Percentiles rank a stretch among this genome's conserved stretches.
phyloP scores from a whole-genome alignment of 2,329 filamentous ascomycete species.

The Trichoderma sp. region DNA sequence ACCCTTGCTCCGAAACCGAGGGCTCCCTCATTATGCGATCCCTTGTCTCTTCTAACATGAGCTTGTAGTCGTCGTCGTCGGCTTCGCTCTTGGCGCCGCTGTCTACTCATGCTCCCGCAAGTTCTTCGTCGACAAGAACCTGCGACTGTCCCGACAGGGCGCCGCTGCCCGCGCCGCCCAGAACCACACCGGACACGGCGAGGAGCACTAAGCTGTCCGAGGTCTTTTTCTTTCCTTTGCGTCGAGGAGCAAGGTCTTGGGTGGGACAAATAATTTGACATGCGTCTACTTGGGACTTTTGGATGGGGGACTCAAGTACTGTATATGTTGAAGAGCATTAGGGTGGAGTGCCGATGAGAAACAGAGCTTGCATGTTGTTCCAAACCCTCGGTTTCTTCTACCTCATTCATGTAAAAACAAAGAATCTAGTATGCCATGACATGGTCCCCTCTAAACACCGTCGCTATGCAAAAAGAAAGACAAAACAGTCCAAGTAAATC shows the following conservation, averaged over 20 bases:
- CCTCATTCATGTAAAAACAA: constrained; percentile 24
- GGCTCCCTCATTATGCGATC: background rate
- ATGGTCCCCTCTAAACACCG: constrained; percentile 45
- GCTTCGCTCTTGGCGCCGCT: constrained; percentile 79
- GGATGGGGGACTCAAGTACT: constrained; percentile 25
- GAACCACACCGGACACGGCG: constrained; percentile 9
- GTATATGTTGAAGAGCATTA: constrained; percentile 31
- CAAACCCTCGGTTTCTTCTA: background rate
- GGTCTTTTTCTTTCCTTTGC: background rate
- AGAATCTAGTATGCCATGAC: constrained; percentile 26
- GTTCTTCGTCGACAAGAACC: constrained; percentile 85
- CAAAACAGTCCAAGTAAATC: constrained; percentile 25
- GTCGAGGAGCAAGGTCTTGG: constrained; percentile 18
- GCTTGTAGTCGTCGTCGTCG: constrained; percentile 75
- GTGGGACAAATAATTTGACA: constrained; percentile 26
- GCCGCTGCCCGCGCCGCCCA: constrained; percentile 45
- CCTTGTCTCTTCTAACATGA: constrained; percentile 33
- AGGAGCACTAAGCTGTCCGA: constrained; percentile 30
- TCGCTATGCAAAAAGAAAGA: constrained; percentile 46
- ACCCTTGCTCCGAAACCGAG: background rate
- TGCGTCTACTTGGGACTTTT: constrained; percentile 13
- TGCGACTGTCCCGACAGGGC: constrained; percentile 78
- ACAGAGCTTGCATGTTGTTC: constrained; percentile 24
- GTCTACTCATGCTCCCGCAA: constrained; percentile 81
- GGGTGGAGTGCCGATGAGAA: constrained; percentile 30